Conservation (phyloP, 371 early-diverging fungal species). For the Mucor sp. region DNA sequence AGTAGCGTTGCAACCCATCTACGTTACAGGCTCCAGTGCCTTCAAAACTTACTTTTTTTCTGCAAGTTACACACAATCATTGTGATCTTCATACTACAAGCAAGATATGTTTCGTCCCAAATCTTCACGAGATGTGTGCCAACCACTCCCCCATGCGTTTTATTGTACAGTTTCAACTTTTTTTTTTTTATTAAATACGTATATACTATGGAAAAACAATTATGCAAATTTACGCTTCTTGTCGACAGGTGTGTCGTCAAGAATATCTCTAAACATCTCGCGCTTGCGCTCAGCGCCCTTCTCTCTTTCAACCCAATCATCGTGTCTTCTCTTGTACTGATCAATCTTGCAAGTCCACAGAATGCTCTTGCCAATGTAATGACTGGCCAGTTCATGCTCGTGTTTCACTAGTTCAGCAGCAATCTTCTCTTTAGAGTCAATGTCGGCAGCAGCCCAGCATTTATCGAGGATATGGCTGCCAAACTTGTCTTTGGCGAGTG, state of each 20-base stretch:
- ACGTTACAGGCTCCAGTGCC: neutral
- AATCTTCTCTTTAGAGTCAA: constrained; percentile 72
- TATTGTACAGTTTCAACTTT: neutral
- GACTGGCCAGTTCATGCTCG: constrained; percentile 58
- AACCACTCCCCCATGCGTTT: neutral
- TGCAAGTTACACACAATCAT: neutral
- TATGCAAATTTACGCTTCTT: constrained; percentile 23
- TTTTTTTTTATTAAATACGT: constrained; percentile 1
- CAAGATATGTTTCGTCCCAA: neutral
- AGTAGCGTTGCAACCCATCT: no score
- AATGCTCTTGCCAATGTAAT: constrained; percentile 74
- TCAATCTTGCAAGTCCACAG: constrained; percentile 81
- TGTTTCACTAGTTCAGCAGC: constrained; percentile 65
- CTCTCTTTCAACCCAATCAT: constrained; percentile 77
- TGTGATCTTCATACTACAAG: neutral
- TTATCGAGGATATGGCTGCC: constrained; percentile 82
- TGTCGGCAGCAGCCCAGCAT: constrained; percentile 76
- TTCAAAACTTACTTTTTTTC: neutral
- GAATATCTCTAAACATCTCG: constrained; percentile 78
- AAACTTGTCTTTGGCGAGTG: constrained; percentile 72
- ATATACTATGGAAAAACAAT: constrained; percentile 1
- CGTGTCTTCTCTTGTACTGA: constrained; percentile 69
- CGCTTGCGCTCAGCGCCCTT: constrained; percentile 71
- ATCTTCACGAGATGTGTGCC: neutral
- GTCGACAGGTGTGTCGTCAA: constrained; percentile 44